These are phyloP conservation scores for Rhizopogon vesiculosus DNA, from an alignment of 768 basidiomycete species.

Conservation along the genomic window DNA sequence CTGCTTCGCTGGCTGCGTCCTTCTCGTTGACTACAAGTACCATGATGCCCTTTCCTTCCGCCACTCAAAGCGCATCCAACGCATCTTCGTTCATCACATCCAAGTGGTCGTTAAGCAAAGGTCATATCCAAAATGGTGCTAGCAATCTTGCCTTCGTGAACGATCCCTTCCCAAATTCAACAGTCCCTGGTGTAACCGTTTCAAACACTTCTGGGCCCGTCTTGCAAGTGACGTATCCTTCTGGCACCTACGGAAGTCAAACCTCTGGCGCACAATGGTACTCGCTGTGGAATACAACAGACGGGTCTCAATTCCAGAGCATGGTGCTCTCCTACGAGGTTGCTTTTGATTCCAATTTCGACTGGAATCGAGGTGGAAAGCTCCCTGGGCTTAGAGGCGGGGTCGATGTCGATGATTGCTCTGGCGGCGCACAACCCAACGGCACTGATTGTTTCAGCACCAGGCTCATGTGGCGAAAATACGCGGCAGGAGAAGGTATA, in stretches of 20 bases:
- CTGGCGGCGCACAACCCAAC: slow-evolving; percentile 59
- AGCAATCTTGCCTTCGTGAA: slow-evolving; percentile 55
- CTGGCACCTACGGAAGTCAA: slow-evolving; percentile 52
- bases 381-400: slow-evolving; percentile 76
- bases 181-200: slow-evolving; percentile 28
- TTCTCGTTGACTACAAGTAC: slow-evolving; percentile 60
- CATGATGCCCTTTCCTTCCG: slow-evolving; percentile 57
- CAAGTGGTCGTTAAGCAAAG: slow-evolving; percentile 59
- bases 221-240: slow-evolving; percentile 61
- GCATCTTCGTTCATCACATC: slow-evolving; percentile 47
- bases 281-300: slow-evolving; percentile 61
- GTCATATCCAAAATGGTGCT: slow-evolving; percentile 53
- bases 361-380: slow-evolving; percentile 75
- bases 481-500: slow-evolving; percentile 67
- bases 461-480: slow-evolving; percentile 71
- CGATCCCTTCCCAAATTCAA: slow-evolving; percentile 60
- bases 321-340: slow-evolving; percentile 76
- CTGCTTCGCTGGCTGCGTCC: slow-evolving; percentile 37
- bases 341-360: slow-evolving; percentile 59
- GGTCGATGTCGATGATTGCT: slow-evolving; percentile 55
- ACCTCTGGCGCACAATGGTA: slow-evolving; percentile 67
- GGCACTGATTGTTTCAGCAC: slow-evolving; percentile 71
- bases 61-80: slow-evolving; percentile 47
- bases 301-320: slow-evolving; percentile 51
- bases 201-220: slow-evolving; percentile 31